Base-by-base conservation (phyloP, 805 yeast genomes). In the Saturnispora kantuleensis region DNA sequence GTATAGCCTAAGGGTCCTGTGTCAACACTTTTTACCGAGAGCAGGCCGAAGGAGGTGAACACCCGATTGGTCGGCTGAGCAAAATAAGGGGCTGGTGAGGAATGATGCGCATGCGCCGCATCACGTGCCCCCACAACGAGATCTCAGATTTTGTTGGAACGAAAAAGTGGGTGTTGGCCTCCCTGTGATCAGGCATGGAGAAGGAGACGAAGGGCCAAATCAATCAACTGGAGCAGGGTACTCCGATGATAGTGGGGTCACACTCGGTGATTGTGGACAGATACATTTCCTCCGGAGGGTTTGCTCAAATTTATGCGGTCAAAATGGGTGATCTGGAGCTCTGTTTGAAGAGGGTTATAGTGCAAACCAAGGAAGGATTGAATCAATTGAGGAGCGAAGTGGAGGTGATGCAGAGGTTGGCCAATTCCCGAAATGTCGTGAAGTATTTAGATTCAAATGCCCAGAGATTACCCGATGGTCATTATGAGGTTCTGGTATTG, bases 371-470 rank as follows among this genome's bases (percentile, higher is more conserved):
- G 63, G 75, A 79, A 56, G 84, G 83, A 42, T 70, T 93, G 59
- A 86, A 84, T 54, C 74, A 81, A 18, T 68, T 93, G 41, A 69
- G 97, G 50, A 96, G 94, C 34, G 99, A 93, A 62, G 98, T 93
- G 12, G 97, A 93, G 59, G 95, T 97, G 10, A 90, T 93, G 97
- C 84, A 86, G 63, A 70, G 95, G 26, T 69, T 93, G 31, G 69
- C 80, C 49, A 95, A 95, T 8, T 76, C 84, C 51, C 73, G 74
- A 38, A 80, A 81, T 58, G 79, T 93, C 49, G 98, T 93, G 1
- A 79, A 86, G 3, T 93, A 93, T 61, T 84, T 88, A 42, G 98
- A 93, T 62, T 86, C 96, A 3, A 96, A 93, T 65, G 98, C 98
- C 6, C 79, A 94, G 10, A 72, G 94, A 53, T 66, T 82, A 62